phyloP scores from a whole-genome alignment of 2,329 filamentous ascomycete genomes.

The Microdochium nivale region DNA sequence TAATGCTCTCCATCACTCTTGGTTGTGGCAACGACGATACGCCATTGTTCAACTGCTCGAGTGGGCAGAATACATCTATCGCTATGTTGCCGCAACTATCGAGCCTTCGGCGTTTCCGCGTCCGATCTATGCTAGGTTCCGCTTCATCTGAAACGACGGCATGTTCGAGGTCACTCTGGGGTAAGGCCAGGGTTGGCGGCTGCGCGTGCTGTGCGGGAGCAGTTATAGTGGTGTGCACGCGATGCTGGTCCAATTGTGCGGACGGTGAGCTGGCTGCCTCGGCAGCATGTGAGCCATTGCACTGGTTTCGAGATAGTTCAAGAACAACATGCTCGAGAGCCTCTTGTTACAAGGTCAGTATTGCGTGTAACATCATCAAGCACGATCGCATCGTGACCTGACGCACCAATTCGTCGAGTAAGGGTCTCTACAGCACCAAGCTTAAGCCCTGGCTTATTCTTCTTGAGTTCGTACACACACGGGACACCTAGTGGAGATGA shows the following conservation, averaged over 20 bases:
- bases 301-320: background rate
- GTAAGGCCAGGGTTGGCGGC: background rate
- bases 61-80: slow-evolving; percentile 6
- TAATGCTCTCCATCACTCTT: slow-evolving; percentile 12
- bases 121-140: background rate
- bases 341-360: background rate
- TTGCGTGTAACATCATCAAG: background rate
- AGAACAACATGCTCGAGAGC: background rate
- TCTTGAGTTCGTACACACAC: slow-evolving; percentile 12
- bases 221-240: slow-evolving; percentile 1
- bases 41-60: slow-evolving; percentile 11
- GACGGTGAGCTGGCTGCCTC: no score
- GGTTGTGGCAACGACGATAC: background rate
- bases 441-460: slow-evolving; percentile 14
- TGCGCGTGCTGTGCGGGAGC: slow-evolving; percentile 2
- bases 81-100: background rate
- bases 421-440: slow-evolving; percentile 12
- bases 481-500: slow-evolving; percentile 1
- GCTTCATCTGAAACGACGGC: background rate
- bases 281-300: background rate
- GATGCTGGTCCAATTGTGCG: background rate
- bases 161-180: background rate
- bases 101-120: background rate
- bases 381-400: background rate
- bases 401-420: slow-evolving; percentile 10